These are phyloP conservation scores for Chytriomyces confervae DNA, from an alignment of 192 early-diverging fungal genomes.

Conservation along the genomic window DNA sequence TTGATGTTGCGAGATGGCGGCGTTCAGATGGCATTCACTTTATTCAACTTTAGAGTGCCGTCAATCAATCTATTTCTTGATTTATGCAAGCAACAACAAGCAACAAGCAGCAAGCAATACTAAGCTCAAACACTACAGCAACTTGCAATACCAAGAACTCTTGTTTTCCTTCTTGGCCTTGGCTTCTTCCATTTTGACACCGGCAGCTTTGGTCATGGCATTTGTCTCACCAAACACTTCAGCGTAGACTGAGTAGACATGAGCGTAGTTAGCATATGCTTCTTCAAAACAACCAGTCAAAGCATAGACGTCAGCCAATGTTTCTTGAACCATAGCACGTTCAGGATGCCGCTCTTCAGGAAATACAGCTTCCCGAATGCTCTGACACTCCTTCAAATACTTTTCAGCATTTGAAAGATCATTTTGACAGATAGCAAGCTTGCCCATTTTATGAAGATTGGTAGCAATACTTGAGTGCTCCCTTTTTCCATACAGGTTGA, in stretches of 20 bases:
- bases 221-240: neutral
- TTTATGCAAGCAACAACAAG: no score
- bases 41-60: no score
- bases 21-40: no score
- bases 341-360: neutral
- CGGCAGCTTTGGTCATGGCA: neutral
- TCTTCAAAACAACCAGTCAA: neutral
- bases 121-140: no score
- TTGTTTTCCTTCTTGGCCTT: no score
- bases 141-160: no score
- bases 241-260: slow-evolving; percentile 7
- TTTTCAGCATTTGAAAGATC: neutral
- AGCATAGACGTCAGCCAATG: neutral
- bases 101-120: no score
- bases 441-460: slow-evolving; percentile 28
- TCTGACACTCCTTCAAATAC: slow-evolving; percentile 1
- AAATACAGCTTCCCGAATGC: neutral
- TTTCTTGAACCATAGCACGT: slow-evolving; percentile 15
- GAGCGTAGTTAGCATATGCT: neutral
- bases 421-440: slow-evolving; percentile 12
- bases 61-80: no score
- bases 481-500: slow-evolving; percentile 23
- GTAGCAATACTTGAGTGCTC: slow-evolving; percentile 28
- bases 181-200: no score
- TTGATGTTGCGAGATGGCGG: no score